Evolutionary conservation across 768 basidiomycete species (phyloP).

Genomic region (Tremella fuciformis): DNA sequence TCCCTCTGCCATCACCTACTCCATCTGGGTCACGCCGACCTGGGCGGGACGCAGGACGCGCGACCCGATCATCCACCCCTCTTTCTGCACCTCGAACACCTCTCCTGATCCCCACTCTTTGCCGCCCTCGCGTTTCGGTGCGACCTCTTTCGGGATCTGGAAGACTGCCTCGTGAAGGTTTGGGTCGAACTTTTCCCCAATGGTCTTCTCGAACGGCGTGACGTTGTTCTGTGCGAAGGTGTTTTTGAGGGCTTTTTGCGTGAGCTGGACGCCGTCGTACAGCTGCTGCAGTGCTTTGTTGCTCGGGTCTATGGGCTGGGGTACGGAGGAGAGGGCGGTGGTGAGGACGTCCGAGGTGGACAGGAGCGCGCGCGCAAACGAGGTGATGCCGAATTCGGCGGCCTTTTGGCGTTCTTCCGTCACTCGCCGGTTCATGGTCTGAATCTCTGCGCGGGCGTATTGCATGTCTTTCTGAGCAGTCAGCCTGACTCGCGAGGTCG

Average conservation of each 20-base stretch:
- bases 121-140: slow-evolving; percentile 66
- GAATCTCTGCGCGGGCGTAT: slow-evolving; percentile 90
- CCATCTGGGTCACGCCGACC: slow-evolving; percentile 81
- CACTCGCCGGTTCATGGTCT: slow-evolving; percentile 89
- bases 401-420: slow-evolving; percentile 88
- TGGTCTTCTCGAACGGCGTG: slow-evolving; percentile 79
- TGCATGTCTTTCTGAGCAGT: slow-evolving; percentile 71
- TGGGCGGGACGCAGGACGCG: slow-evolving; percentile 89
- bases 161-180: slow-evolving; percentile 93
- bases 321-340: slow-evolving; percentile 50
- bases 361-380: slow-evolving; percentile 65
- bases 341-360: slow-evolving; percentile 64
- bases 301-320: slow-evolving; percentile 45
- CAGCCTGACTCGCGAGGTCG: too few relatives aligned
- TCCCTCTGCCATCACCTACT: slow-evolving; percentile 17
- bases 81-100: slow-evolving; percentile 84
- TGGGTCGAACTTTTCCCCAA: slow-evolving; percentile 88
- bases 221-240: slow-evolving; percentile 89
- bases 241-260: slow-evolving; percentile 81
- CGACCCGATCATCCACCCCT: slow-evolving; percentile 91
- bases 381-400: slow-evolving; percentile 85
- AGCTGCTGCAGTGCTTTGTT: slow-evolving; percentile 56
- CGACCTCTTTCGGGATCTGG: slow-evolving; percentile 65
- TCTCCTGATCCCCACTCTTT: slow-evolving; percentile 61
- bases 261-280: slow-evolving; percentile 83